Conservation (phyloP, 2,329 filamentous ascomycete species). For the Epichloe elymi region DNA sequence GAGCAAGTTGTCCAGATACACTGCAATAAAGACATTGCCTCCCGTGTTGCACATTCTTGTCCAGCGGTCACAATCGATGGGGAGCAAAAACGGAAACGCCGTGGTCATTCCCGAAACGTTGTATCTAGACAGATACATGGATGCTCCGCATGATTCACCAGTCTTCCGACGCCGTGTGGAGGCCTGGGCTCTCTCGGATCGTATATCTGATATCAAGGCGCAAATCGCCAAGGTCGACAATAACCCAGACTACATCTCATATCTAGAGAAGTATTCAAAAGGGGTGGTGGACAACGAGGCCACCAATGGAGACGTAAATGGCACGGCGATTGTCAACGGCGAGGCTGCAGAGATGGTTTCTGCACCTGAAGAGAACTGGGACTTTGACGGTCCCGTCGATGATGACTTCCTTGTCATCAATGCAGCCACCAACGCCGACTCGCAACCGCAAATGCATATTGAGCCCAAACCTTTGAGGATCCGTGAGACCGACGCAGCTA, state of each 20-base stretch:
- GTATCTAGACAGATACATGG: conserved; percentile 81
- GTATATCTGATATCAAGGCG: conserved; percentile 42
- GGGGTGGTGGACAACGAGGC: conserved; percentile 9
- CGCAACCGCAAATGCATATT: neutral
- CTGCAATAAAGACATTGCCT: conserved; percentile 62
- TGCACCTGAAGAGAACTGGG: conserved; percentile 18
- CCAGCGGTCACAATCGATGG: conserved; percentile 65
- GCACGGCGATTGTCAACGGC: neutral
- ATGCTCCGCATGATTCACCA: conserved; percentile 44
- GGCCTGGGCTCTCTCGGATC: conserved; percentile 61
- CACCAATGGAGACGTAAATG: neutral
- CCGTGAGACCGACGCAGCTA: conserved; percentile 13
- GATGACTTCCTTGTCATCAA: conserved; percentile 22
- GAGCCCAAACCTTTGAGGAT: conserved; percentile 10
- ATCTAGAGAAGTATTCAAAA: conserved; percentile 15
- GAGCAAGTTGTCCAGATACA: conserved; percentile 48
- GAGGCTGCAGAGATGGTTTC: neutral
- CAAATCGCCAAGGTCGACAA: conserved; percentile 15
- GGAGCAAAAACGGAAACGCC: conserved; percentile 62
- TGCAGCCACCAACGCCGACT: conserved; percentile 3
- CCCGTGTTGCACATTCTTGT: conserved; percentile 84
- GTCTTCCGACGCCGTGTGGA: conserved; percentile 52
- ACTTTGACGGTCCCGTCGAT: conserved; percentile 25
- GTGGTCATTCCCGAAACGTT: conserved; percentile 70
- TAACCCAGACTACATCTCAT: conserved; percentile 14